Base-by-base conservation (phyloP, 2,329 filamentous ascomycete genomes). In the Calonectria montana region DNA sequence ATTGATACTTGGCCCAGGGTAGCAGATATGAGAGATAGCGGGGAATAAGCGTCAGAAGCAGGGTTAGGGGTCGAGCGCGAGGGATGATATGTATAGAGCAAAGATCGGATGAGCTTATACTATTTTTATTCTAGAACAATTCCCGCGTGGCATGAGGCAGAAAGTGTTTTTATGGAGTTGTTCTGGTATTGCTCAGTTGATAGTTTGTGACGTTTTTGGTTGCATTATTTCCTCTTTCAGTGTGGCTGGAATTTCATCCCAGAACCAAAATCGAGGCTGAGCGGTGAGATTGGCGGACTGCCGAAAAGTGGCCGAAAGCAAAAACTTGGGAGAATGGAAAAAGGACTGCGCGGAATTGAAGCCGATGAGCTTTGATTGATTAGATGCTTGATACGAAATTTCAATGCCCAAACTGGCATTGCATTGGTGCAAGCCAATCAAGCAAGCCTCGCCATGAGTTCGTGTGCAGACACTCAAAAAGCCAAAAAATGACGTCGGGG, bases 401-500 rank as follows among this genome's bases (percentile, higher is more conserved):
- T 59, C 31, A 59, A 39, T 37, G 37, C 29, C 53, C 13, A 6
- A n/a, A 23, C 12, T 39, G 37, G 53, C 53, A 59, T 41, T 39
- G 31, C 35, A 59, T 39, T 39, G 53, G 53, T 39, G 53, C 31
- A 39, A 21, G 53, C 48, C 48, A 39, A 35, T 21, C 53, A 23
- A 59, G 31, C 53, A 37, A 15, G 50, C 31, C 29, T 21, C 23
- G 23, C 29, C 2, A 21, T 59, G 53, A 59, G 53, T 59, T 59
- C 53, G 39, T 57, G 53, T 59, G n/a, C 53, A 16, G n/a, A 37
- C 21, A 39, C 21, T 59, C 6, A 39, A 57, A 53, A 53, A 29
- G 25, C 48, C 27, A 37, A 48, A 45, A 68, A 53, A 66, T 70
- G 67, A 70, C 62, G 67, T 70, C 62, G 67, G 23, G 67, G 29